phyloP scores from a whole-genome alignment of 257 asterid species.

The Fraxinus excelsior region DNA sequence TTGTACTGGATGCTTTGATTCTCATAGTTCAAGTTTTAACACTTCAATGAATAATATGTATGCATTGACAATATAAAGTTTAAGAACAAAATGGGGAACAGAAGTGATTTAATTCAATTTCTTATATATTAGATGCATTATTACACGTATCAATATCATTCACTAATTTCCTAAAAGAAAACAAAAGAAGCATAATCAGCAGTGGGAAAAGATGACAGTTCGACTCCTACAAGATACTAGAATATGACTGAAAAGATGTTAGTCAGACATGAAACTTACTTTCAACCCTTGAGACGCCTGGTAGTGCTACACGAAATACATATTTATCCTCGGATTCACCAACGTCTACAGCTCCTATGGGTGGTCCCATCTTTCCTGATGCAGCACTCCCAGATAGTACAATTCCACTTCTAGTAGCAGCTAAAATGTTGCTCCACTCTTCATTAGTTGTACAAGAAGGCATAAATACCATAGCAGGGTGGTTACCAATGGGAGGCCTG shows the following conservation, averaged over 20 bases:
- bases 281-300: constrained; percentile 45
- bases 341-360: constrained; percentile 45
- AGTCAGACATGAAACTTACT: constrained; percentile 32
- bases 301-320: constrained; percentile 49
- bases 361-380: constrained; percentile 41
- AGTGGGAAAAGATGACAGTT: not conserved
- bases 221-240: too few species aligned
- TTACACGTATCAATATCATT: not conserved
- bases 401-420: constrained; percentile 34
- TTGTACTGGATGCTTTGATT: not conserved
- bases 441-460: constrained; percentile 35
- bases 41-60: too few species aligned
- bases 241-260: not conserved
- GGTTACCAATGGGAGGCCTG: constrained; percentile 13
- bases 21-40: not conserved
- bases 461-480: constrained; percentile 45
- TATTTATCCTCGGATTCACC: constrained; percentile 42
- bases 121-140: not conserved
- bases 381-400: constrained; percentile 47
- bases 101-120: not conserved
- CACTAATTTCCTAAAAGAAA: not conserved
- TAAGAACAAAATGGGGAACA: not conserved
- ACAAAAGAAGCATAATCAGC: not conserved
- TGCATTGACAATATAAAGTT: not conserved
- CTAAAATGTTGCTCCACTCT: constrained; percentile 41